These are phyloP conservation scores for Periconia macrospinosa DNA, from an alignment of 2,329 filamentous ascomycete genomes.

Conservation along the genomic window DNA sequence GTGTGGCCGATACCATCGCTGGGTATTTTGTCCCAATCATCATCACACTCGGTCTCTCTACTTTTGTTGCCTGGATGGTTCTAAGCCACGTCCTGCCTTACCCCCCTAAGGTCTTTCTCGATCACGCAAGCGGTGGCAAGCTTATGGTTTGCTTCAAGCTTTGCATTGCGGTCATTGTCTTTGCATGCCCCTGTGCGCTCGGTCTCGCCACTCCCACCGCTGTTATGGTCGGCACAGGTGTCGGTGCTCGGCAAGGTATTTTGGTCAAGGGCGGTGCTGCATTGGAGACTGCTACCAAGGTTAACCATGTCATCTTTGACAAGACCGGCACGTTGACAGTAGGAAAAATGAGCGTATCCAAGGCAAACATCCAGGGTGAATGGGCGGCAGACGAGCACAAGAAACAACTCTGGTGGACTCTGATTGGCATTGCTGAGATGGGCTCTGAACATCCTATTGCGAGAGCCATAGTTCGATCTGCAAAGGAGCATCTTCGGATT, in stretches of 20 bases:
- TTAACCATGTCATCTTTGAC: conserved; percentile 88
- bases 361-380: conserved; percentile 63
- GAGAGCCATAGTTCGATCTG: conserved; percentile 77
- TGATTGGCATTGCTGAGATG: conserved; percentile 93
- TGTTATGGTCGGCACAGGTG: conserved; percentile 98
- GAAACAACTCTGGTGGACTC: conserved; percentile 86
- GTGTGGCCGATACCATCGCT: conserved; percentile 85
- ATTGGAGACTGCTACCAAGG: conserved; percentile 84
- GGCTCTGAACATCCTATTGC: conserved; percentile 95
- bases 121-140: conserved; percentile 80
- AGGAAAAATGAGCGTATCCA: conserved; percentile 91
- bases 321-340: conserved; percentile 95
- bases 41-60: conserved; percentile 77
- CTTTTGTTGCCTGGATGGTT: conserved; percentile 92
- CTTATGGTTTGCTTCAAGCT: conserved; percentile 97
- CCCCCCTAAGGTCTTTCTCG: conserved; percentile 86
- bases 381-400: conserved; percentile 73
- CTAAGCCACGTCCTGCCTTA: conserved; percentile 81
- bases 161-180: conserved; percentile 97
- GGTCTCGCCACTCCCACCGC: conserved; percentile 94
- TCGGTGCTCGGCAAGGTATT: conserved; percentile 93
- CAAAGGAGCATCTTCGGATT: conserved; percentile 74
- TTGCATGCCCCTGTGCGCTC: conserved; percentile 96
- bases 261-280: conserved; percentile 96
- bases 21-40: conserved; percentile 94